Evolutionary conservation across 148 eudicot genomes (phyloP), one percentile per base, ranked within the genome.

Genomic region (Camellia japonica): DNA sequence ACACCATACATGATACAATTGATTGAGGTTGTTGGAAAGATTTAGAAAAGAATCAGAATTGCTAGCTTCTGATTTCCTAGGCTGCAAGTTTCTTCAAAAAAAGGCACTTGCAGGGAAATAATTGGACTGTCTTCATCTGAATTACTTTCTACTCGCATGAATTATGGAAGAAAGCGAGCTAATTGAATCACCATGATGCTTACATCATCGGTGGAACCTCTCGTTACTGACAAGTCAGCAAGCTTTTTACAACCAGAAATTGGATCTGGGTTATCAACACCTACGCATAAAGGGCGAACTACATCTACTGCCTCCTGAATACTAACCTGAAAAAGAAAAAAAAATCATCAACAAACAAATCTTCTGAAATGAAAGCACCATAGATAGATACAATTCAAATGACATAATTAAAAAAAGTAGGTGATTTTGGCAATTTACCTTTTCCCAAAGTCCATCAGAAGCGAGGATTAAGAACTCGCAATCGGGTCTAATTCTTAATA

Each of bases 371-470:
- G 62, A 8, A 19, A 0, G 5, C 2, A 56, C 1, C 54, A 43
- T 19, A 79, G 12, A 43, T 19, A 70, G 12, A 79, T 42, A 6
- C 46, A 68, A 10, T 19, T 41, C 6, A 6, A 43, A 79, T 42
- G 51, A 60, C 6, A 71, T 0, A 79, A 71, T 59, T 16, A 75
- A 60, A 73, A 75, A 60, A 73, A 15, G 20, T 18, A 8, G 3
- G 61, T 15, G 9, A 23, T 64, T 23, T 11, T 15, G 41, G 66
- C 55, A 52, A 75, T 20, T 30, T 89, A 88, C 93, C 85, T 80
- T 88, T 71, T 88, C 86, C 93, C 95, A 90, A 13, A 91, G 84
- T 44, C 93, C 95, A 56, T 91, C 93, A 55, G 95, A 91, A 14
- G 95, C 95, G 72, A 91, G 84, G 79, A 90, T 88, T 46, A 91